These are phyloP conservation scores for Fusarium sp. DNA, from an alignment of 2,329 filamentous ascomycete species.

Conservation along the genomic window DNA sequence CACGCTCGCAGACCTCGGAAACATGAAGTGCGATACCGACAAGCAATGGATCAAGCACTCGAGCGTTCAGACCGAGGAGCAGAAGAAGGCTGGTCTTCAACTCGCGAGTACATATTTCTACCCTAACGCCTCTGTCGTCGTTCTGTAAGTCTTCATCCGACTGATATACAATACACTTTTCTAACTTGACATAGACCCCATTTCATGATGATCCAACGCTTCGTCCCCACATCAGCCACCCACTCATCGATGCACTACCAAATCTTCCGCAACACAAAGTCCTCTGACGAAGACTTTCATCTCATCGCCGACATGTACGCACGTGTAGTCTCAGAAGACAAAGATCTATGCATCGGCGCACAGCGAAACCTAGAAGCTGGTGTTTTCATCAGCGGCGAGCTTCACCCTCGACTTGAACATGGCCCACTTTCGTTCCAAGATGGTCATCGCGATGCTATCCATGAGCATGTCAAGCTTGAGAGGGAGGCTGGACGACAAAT, in stretches of 20 bases:
- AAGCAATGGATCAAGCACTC: constrained; percentile 31
- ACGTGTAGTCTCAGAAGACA: constrained; percentile 32
- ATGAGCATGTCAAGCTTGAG: constrained; percentile 24
- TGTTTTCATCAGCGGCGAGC: constrained; percentile 24
- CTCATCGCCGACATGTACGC: constrained; percentile 12
- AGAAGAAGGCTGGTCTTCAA: constrained; percentile 28
- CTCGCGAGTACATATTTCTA: constrained; percentile 36
- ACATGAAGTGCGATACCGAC: constrained; percentile 29
- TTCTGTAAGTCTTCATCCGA: constrained; percentile 10
- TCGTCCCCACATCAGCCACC: constrained; percentile 18
- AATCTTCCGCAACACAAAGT: constrained; percentile 30
- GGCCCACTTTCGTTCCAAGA: constrained; percentile 34
- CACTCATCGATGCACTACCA: constrained; percentile 28
- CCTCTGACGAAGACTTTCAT: constrained; percentile 18
- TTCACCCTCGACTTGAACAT: constrained; percentile 33
- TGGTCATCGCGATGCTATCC: constrained; percentile 26
- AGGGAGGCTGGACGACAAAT: constrained; percentile 14
- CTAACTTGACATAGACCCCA: constrained; percentile 5
- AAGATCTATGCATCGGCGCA: constrained; percentile 20
- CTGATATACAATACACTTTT: fast-evolving
- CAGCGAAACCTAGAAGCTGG: constrained; percentile 29
- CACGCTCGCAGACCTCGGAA: constrained; percentile 30
- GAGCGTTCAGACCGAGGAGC: constrained; percentile 25
- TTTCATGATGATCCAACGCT: constrained; percentile 37
- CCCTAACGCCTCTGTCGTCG: constrained; percentile 31